phyloP scores from a whole-genome alignment of 1,139 yeast species.

The Starmera stellimalicola region DNA sequence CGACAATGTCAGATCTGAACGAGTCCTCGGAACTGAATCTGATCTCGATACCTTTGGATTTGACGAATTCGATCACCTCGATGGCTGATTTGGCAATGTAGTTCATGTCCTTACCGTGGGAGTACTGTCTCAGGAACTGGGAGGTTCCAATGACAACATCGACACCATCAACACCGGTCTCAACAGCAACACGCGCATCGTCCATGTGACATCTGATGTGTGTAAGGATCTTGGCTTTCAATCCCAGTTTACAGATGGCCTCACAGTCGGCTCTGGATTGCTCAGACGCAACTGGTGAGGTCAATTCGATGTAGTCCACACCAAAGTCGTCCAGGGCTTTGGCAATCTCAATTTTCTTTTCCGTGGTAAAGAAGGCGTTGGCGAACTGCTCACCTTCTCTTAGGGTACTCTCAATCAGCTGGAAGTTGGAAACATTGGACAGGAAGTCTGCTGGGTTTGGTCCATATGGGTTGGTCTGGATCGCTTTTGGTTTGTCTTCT shows the following conservation, averaged over 20 bases:
- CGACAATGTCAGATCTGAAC: constrained; percentile 94
- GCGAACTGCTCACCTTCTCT: constrained; percentile 99
- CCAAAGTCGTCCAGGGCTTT: constrained; percentile 97
- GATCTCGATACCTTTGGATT: constrained; percentile 94
- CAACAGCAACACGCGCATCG: constrained; percentile 94
- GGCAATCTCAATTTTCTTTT: constrained; percentile 94
- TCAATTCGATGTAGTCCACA: constrained; percentile 93
- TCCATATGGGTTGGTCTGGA: constrained; percentile 70
- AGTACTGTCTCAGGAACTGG: constrained; percentile 85
- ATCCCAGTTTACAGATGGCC: constrained; percentile 94
- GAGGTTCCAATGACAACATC: constrained; percentile 98
- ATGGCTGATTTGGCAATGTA: constrained; percentile 94
- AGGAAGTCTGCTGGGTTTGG: constrained; percentile 90
- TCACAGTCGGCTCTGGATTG: constrained; percentile 92
- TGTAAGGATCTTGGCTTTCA: constrained; percentile 84
- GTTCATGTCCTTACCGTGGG: constrained; percentile 98
- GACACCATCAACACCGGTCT: constrained; percentile 98
- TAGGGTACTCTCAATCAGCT: constrained; percentile 88
- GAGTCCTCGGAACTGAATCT: constrained; percentile 97
- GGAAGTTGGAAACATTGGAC: constrained; percentile 83
- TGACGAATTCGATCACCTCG: constrained; percentile 95
- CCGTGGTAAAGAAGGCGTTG: constrained; percentile 91
- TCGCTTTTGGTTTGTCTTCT: constrained; percentile 28
- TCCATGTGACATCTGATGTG: constrained; percentile 99
- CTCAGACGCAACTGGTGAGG: constrained; percentile 96